phyloP scores from a whole-genome alignment of 2,329 filamentous ascomycete genomes.

The Microcyclospora pomicola region DNA sequence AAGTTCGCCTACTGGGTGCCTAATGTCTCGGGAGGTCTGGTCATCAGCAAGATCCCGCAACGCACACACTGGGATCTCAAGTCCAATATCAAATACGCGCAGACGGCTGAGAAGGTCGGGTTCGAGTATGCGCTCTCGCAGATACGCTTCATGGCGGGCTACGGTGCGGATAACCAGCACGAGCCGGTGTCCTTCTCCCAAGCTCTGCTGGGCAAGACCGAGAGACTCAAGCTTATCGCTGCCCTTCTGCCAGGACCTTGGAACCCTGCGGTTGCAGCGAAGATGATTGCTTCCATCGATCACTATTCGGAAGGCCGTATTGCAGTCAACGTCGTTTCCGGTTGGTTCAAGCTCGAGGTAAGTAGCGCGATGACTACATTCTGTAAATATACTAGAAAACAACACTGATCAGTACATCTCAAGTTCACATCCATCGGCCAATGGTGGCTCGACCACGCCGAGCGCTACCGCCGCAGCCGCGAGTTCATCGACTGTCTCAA shows the following conservation, averaged over 20 bases:
- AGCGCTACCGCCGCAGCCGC: conserved; percentile 36
- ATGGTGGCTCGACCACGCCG: conserved; percentile 42
- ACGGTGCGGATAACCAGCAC: conserved; percentile 33
- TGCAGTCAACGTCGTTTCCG: conserved; percentile 39
- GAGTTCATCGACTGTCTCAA: conserved; percentile 40
- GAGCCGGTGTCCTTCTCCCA: conserved; percentile 41
- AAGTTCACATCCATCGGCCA: conserved; percentile 37
- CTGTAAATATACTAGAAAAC: conserved; percentile 3
- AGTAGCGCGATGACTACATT: background rate
- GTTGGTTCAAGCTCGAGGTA: conserved; percentile 40
- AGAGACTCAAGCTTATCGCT: conserved; percentile 38
- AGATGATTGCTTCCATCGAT: conserved; percentile 41
- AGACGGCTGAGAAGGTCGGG: conserved; percentile 34
- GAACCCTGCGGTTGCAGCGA: conserved; percentile 39
- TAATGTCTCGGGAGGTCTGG: conserved; percentile 40
- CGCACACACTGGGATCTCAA: conserved; percentile 36
- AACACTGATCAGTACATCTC: background rate
- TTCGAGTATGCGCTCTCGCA: conserved; percentile 41
- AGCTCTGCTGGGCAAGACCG: conserved; percentile 34
- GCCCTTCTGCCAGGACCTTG: conserved; percentile 38
- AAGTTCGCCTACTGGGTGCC: conserved; percentile 42
- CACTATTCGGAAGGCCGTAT: conserved; percentile 39
- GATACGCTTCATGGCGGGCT: conserved; percentile 39
- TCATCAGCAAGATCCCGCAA: conserved; percentile 40
- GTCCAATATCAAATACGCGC: conserved; percentile 36